Conservation (phyloP, 441 rosid genomes). For the Erodium moschatum region DNA sequence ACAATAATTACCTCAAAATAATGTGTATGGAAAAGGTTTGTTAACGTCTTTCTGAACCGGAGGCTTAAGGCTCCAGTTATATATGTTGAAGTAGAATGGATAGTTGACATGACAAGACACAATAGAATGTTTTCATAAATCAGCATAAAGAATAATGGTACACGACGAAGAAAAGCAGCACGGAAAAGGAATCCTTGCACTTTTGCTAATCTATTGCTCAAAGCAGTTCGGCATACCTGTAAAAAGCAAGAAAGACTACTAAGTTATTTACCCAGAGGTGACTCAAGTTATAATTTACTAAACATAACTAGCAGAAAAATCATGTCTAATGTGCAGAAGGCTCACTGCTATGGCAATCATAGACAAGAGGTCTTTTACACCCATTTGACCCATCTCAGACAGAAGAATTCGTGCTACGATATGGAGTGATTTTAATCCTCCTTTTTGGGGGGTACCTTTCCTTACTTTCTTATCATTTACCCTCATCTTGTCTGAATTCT, state of each 20-base stretch:
- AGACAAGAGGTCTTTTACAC: conserved; percentile 79
- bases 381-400: conserved; percentile 80
- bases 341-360: conserved; percentile 77
- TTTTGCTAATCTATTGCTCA: conserved; percentile 96
- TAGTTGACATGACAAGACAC: conserved; percentile 78
- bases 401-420: conserved; percentile 69
- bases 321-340: background rate
- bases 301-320: conserved; percentile 4
- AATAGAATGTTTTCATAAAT: conserved; percentile 85
- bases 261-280: conserved; percentile 2
- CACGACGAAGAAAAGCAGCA: conserved; percentile 90
- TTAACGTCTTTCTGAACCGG: conserved; percentile 83
- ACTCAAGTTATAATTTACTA: background rate
- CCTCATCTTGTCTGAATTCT: conserved; percentile 29
- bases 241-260: conserved; percentile 16
- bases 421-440: conserved; percentile 73
- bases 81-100: conserved; percentile 80
- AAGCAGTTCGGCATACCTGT: conserved; percentile 82
- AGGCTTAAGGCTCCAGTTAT: conserved; percentile 84
- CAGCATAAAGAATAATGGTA: conserved; percentile 71
- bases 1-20: conserved; percentile 69
- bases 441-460: conserved; percentile 42
- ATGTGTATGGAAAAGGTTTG: conserved; percentile 74
- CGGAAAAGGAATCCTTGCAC: conserved; percentile 96
- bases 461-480: conserved; percentile 33